Evolutionary conservation across 2,329 filamentous ascomycete genomes (phyloP).

Genomic region (Penicillium sp.): DNA sequence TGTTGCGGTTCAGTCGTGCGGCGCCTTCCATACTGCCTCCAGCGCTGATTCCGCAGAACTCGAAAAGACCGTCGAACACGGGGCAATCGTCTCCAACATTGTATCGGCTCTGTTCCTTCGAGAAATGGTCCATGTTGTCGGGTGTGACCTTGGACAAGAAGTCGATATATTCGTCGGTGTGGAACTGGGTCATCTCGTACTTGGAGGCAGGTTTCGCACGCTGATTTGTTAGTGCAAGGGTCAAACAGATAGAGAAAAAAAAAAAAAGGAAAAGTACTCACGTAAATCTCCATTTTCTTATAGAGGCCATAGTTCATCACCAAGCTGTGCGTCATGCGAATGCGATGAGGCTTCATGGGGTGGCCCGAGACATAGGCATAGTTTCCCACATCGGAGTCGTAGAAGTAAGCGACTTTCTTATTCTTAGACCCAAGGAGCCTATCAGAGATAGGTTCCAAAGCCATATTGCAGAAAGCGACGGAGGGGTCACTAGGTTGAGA

Average conservation of each 20-base stretch:
- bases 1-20: conserved; percentile 64
- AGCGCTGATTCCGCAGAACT: conserved; percentile 68
- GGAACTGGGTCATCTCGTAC: conserved; percentile 71
- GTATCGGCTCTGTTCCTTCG: conserved; percentile 81
- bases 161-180: conserved; percentile 71
- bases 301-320: conserved; percentile 73
- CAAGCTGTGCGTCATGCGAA: conserved; percentile 63
- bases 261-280: conserved; percentile 35
- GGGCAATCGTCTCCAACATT: conserved; percentile 65
- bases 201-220: conserved; percentile 74
- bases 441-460: conserved; percentile 52
- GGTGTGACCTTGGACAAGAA: conserved; percentile 85
- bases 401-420: conserved; percentile 96
- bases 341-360: conserved; percentile 66
- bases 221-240: conserved; percentile 44
- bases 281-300: conserved; percentile 70
- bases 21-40: conserved; percentile 70
- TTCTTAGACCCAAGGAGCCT: conserved; percentile 49
- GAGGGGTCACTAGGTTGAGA: not conserved
- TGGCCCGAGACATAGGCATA: conserved; percentile 86
- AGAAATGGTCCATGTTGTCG: conserved; percentile 95
- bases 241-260: not conserved
- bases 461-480: conserved; percentile 39
- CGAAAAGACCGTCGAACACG: conserved; percentile 67
- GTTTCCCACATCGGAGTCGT: conserved; percentile 96